A percentile compares a stretch with the other conserved stretches of the same genome.
These are phyloP conservation scores for Pneumocystis oryctolagi DNA, from an alignment of 1,139 yeast species.

Conservation along the genomic window DNA sequence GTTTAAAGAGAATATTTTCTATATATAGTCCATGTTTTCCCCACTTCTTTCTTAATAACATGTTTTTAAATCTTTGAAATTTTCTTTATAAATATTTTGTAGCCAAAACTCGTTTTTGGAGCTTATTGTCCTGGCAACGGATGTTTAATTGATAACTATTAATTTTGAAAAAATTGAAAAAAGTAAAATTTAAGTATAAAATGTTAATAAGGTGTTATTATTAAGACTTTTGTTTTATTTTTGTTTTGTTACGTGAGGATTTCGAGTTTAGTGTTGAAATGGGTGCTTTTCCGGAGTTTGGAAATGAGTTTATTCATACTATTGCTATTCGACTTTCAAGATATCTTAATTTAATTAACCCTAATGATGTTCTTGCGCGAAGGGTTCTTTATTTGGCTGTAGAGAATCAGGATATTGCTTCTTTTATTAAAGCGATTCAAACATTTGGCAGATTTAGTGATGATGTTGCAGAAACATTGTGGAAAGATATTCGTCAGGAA, in stretches of 20 bases:
- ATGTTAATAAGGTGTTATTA: background rate
- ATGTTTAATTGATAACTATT: background rate
- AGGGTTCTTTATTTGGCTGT: conserved; percentile 9
- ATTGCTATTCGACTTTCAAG: background rate
- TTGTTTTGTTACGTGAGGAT: background rate
- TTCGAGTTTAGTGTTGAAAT: background rate
- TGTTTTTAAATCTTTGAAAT: background rate
- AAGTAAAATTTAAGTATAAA: background rate
- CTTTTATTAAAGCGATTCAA: conserved; percentile 7
- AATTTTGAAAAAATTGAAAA: too few relatives aligned
- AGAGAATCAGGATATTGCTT: conserved; percentile 5
- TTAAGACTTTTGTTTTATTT: too few relatives aligned
- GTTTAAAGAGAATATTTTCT: background rate
- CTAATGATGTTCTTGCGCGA: conserved; percentile 5
- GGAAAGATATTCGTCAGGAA: background rate
- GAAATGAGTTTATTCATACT: background rate
- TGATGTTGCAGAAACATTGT: background rate
- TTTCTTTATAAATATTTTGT: background rate
- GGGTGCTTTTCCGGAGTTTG: background rate
- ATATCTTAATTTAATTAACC: background rate
- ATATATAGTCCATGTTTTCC: background rate
- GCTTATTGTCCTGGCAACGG: background rate
- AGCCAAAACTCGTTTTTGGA: background rate
- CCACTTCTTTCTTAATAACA: background rate
- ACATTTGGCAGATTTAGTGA: conserved; percentile 9